Base-by-base conservation (phyloP, 2,329 filamentous ascomycete genomes). In the Parasarocladium wereldwijsianum region DNA sequence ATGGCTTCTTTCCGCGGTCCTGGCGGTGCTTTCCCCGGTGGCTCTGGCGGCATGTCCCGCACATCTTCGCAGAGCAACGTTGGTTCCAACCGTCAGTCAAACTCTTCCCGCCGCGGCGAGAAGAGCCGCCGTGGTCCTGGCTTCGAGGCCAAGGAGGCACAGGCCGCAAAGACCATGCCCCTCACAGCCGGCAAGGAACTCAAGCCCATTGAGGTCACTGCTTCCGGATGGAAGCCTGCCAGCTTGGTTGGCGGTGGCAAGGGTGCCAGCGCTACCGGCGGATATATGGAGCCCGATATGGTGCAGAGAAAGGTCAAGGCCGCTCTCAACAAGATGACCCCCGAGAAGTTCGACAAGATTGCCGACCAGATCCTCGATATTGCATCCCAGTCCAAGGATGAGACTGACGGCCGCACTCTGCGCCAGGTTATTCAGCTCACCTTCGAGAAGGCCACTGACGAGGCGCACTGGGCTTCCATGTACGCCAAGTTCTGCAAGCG, bases 221-320 rank as follows among this genome's bases (percentile, higher is more conserved):
- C 68, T n/a, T 69, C 60, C 33, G 87, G 90, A 30, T 98, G 90
- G 90, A 93, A 93, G 60, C 83, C 90, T 16, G 74, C 64, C 32
- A 90, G 79, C 44, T 37, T 92, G 30, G 65, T 59, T 31, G 57
- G 54, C 40, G 52, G 51, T 37, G 32, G 44, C 29, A 41, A 51
- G 18, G 46, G 49, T 22, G 50, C 52, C 17, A 37, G 50, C 29
- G 52, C 60, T 22, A 50, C 55, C 33, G 55, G 61, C 38, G 60
- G 62, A 29, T 67, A 82, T 44, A 70, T 96, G 60, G 74, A 92
- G 40, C 87, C 90, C 15, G 83, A 87, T 44, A 74, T 90, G 64
- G 90, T 98, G 34, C 90, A 98, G 62, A 78, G 87, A 43, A 98
- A 98, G 76, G 90, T 98, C 52, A 98, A 98, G 76, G 80, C 85